Evolutionary conservation across 192 early-diverging fungal genomes (phyloP).

Genomic region (Umbelopsis ramanniana): DNA sequence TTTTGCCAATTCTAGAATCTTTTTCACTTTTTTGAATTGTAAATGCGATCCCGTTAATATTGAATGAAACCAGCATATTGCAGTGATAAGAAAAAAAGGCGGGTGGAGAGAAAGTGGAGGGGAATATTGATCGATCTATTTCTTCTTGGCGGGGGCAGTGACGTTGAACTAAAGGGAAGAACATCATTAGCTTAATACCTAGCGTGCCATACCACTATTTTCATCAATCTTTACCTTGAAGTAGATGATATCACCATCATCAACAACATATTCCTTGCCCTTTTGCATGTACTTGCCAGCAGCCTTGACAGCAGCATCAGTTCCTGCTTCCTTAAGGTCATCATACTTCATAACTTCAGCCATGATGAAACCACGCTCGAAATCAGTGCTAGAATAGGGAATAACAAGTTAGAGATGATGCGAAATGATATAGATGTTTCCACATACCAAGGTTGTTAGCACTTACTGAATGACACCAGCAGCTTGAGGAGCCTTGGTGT

Average conservation of each 20-base stretch:
- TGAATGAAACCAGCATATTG: not conserved
- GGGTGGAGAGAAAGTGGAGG: not conserved
- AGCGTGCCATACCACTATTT: too few relatives aligned
- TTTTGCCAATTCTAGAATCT: not conserved
- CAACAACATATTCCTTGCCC: constrained; percentile 75
- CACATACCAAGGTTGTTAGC: too few relatives aligned
- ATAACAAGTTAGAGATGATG: constrained; percentile 24
- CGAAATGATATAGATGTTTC: too few relatives aligned
- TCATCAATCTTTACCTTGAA: constrained; percentile 45
- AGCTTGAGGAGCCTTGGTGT: constrained; percentile 74
- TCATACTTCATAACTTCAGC: constrained; percentile 64
- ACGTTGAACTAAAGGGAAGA: constrained; percentile 17
- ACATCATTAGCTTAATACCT: not conserved
- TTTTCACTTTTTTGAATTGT: constrained; percentile 7
- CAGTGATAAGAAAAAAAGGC: not conserved
- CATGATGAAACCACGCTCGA: constrained; percentile 79
- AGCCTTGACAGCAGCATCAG: constrained; percentile 72
- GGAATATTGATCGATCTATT: constrained; percentile 36
- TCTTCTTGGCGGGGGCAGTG: constrained; percentile 44
- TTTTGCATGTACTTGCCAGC: constrained; percentile 76
- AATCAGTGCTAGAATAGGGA: constrained; percentile 70
- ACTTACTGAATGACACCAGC: constrained; percentile 65
- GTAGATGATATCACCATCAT: constrained; percentile 63
- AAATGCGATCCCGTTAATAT: not conserved
- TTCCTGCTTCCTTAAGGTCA: constrained; percentile 62